Conservation (phyloP, 139 green algal genomes). For the Chlorella sp. region DNA sequence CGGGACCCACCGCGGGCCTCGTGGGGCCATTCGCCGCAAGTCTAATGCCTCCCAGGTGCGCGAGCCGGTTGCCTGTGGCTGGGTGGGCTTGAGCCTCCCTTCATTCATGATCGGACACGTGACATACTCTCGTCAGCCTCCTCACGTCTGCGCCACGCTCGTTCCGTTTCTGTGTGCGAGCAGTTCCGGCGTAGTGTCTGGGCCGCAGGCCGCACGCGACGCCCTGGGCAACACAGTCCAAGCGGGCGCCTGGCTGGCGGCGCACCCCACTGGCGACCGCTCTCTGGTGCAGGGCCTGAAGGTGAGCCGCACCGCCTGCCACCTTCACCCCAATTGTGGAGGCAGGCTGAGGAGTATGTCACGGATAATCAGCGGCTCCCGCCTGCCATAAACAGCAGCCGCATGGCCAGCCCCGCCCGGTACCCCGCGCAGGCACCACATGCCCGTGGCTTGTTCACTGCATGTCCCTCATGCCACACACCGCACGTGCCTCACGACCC, state of each 20-base stretch:
- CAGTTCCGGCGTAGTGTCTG: constrained; percentile 78
- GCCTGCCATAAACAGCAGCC: too few species aligned
- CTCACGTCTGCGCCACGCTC: not conserved
- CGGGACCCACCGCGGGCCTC: constrained; percentile 71
- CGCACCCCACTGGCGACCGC: constrained; percentile 87
- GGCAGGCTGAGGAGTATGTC: too few species aligned
- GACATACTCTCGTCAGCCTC: not conserved
- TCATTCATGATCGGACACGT: not conserved
- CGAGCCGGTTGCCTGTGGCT: not conserved
- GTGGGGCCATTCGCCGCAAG: constrained; percentile 70
- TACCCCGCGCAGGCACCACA: too few species aligned
- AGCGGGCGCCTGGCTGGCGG: constrained; percentile 81
- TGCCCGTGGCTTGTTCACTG: too few species aligned
- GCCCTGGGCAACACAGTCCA: constrained; percentile 91
- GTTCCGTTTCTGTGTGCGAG: not conserved
- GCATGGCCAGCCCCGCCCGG: not conserved
- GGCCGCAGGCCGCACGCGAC: constrained; percentile 90
- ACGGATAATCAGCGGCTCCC: too few species aligned
- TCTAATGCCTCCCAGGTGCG: constrained; percentile 80
- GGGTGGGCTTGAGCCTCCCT: too few species aligned
- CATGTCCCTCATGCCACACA: too few species aligned
- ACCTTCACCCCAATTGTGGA: too few species aligned
- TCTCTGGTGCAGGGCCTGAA: constrained; percentile 96
- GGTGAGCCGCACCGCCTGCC: constrained; percentile 39
- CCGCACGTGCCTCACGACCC: too few species aligned